Conservation (phyloP, 202 grass and related monocot genomes). For the Panicum hallii region DNA sequence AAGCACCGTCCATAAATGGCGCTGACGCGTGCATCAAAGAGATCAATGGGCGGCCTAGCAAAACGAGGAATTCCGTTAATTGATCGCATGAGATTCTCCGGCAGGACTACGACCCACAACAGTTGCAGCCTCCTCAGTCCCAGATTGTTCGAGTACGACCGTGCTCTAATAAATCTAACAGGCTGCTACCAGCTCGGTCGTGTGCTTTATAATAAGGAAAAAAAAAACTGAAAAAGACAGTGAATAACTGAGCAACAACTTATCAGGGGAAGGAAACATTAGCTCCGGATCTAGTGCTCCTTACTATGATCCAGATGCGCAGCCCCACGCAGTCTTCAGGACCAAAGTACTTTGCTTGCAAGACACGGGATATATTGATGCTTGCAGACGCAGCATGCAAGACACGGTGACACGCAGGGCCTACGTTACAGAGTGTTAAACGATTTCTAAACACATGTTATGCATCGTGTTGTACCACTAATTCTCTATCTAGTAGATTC, state of each 20-base stretch:
- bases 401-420: not conserved
- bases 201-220: not conserved
- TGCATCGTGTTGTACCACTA: not conserved
- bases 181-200: not conserved
- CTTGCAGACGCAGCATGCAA: conserved; percentile 27
- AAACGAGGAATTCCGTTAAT: not conserved
- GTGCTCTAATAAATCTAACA: not conserved
- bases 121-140: too few species aligned
- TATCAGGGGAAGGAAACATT: not conserved
- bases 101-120: not conserved
- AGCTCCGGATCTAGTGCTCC: not conserved
- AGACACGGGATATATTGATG: not conserved
- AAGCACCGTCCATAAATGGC: not conserved
- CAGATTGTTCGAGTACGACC: not conserved
- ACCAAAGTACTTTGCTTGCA: conserved; percentile 20
- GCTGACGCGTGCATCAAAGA: not conserved
- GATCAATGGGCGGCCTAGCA: not conserved
- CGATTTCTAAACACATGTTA: not conserved
- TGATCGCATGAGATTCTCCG: not conserved
- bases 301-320: not conserved
- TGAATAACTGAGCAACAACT: not conserved
- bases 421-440: not conserved
- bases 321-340: not conserved
- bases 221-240: not conserved
- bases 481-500: not conserved